These are phyloP conservation scores for Chlorella vulgaris DNA, from an alignment of 139 green algal genomes.

Conservation along the genomic window DNA sequence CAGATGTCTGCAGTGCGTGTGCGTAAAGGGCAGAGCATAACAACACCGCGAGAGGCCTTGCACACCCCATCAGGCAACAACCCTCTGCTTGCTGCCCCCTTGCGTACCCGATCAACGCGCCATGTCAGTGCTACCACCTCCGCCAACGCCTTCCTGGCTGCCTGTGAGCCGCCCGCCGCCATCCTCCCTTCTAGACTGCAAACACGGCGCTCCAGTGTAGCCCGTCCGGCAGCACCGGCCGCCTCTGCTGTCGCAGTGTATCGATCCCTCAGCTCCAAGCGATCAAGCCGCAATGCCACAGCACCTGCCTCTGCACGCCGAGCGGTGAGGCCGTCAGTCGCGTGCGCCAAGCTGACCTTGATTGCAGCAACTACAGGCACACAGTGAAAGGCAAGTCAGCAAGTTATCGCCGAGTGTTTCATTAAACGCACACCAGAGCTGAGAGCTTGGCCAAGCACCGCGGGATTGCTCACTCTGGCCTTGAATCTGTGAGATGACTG, in stretches of 20 bases:
- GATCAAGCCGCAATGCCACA: neutral
- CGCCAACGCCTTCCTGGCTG: neutral
- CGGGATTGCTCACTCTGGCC: neutral
- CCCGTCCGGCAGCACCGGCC: neutral
- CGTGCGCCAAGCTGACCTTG: neutral
- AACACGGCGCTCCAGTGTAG: constrained; percentile 11
- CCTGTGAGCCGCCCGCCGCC: neutral
- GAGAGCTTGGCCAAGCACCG: neutral
- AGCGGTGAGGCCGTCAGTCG: neutral
- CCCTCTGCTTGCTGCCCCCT: neutral
- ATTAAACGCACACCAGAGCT: no score
- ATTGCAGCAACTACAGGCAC: constrained; percentile 1
- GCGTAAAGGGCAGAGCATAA: no score
- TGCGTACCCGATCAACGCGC: constrained; percentile 16
- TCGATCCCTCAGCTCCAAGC: neutral
- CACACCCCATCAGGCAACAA: neutral
- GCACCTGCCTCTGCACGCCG: neutral
- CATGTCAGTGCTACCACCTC: neutral
- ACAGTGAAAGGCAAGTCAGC: neutral
- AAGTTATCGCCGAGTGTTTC: no score
- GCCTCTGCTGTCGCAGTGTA: neutral
- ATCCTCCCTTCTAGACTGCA: neutral
- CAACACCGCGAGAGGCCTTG: no score
- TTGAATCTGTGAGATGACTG: constrained; percentile 10
- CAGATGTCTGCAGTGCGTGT: constrained; percentile 9